Percentiles rank a stretch among this genome's conserved stretches.
Conservation (phyloP, 2,329 filamentous ascomycete genomes). For the Purpureocillium lavendulum region DNA sequence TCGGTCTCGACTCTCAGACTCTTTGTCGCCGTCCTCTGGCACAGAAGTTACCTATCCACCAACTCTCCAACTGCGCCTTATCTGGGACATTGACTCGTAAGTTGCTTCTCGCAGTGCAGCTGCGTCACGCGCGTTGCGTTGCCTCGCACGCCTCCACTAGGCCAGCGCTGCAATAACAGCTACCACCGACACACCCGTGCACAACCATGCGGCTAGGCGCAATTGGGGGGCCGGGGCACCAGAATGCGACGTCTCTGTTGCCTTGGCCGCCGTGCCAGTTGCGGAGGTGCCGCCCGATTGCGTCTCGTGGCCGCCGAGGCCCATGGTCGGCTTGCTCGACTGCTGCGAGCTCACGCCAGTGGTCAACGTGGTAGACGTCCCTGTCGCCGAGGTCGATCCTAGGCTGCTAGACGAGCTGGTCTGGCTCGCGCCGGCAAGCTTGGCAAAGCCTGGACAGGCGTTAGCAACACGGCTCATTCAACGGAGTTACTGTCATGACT, state of each 20-base stretch:
- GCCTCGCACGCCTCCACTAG: no score
- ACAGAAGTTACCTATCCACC: no score
- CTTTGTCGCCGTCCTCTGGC: no score
- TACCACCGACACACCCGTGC: background rate
- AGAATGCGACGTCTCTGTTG: constrained; percentile 6
- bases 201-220: constrained; percentile 1
- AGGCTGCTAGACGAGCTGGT: background rate
- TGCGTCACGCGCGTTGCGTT: no score
- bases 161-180: constrained; percentile 1
- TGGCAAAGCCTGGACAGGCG: constrained; percentile 4
- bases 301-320: constrained; percentile 14
- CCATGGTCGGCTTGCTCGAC: constrained; percentile 4
- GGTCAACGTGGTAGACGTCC: constrained; percentile 2
- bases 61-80: no score
- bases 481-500: constrained; percentile 11
- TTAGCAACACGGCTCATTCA: background rate
- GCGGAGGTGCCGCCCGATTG: background rate
- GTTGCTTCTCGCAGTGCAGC: no score
- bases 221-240: constrained; percentile 3
- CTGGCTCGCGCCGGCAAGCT: constrained; percentile 1
- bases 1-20: no score
- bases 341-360: background rate
- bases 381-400: constrained; percentile 1
- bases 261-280: constrained; percentile 1
- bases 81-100: no score